A percentile compares a stretch with the other conserved stretches of the same genome.
These are phyloP conservation scores for Scheffersomyces lignicola DNA, from an alignment of 1,139 yeast species.

Conservation along the genomic window DNA sequence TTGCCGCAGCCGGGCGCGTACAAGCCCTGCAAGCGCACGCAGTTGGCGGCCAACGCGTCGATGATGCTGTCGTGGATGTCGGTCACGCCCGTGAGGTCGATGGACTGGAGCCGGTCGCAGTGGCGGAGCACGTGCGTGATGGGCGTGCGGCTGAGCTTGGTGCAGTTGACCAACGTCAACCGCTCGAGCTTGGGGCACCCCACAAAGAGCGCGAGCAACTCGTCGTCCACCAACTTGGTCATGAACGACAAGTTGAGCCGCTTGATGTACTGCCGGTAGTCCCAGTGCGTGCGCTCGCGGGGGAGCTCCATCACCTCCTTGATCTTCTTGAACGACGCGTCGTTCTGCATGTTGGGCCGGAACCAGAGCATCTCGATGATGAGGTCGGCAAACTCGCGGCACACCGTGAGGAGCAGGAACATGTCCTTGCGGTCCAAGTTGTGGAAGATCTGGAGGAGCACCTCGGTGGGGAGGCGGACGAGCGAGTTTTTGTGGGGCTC, in stretches of 20 bases:
- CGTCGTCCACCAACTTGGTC: slow-evolving; percentile 67
- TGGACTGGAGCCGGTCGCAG: slow-evolving; percentile 75
- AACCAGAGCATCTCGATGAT: slow-evolving; percentile 86
- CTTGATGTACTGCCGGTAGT: slow-evolving; percentile 73
- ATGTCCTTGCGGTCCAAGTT: slow-evolving; percentile 68
- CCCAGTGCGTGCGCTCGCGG: slow-evolving; percentile 56
- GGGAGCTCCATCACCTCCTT: slow-evolving; percentile 55
- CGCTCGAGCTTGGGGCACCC: slow-evolving; percentile 82
- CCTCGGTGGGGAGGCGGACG: slow-evolving; percentile 74
- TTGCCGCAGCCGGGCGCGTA: slow-evolving; percentile 83
- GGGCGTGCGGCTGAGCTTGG: slow-evolving; percentile 59
- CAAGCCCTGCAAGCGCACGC: slow-evolving; percentile 81
- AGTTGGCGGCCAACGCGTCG: slow-evolving; percentile 65
- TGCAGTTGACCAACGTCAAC: slow-evolving; percentile 80
- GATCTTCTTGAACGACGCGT: slow-evolving; percentile 49
- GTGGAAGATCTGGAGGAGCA: slow-evolving; percentile 68
- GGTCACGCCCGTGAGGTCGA: slow-evolving; percentile 86
- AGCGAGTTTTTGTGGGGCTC: slow-evolving; percentile 33
- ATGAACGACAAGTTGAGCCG: slow-evolving; percentile 79
- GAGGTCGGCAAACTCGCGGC: slow-evolving; percentile 78
- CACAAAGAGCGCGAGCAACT: slow-evolving; percentile 50
- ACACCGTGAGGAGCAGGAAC: slow-evolving; percentile 69
- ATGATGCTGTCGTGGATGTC: slow-evolving; percentile 68
- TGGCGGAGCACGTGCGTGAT: slow-evolving; percentile 61
- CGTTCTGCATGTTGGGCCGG: slow-evolving; percentile 75